These are phyloP conservation scores for Mycena filopes DNA, from an alignment of 768 basidiomycete genomes.

Conservation along the genomic window DNA sequence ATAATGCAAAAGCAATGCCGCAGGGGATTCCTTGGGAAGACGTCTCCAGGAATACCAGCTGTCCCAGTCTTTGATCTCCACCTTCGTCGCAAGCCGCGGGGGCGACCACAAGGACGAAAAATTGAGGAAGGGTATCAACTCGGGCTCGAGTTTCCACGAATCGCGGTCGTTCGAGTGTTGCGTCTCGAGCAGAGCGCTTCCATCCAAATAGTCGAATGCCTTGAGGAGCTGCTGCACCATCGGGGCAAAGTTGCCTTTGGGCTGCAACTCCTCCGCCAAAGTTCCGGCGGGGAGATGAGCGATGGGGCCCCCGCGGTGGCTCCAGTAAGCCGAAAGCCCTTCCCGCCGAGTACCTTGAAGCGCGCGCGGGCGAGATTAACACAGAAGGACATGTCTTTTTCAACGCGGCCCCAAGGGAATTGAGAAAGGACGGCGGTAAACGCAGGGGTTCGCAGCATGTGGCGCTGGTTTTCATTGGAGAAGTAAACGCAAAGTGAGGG, in stretches of 20 bases:
- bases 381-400: conserved; percentile 52
- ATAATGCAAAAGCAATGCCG: conserved; percentile 52
- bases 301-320: conserved; percentile 45
- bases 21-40: conserved; percentile 52
- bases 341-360: conserved; percentile 48
- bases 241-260: neutral
- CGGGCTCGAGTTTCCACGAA: conserved; percentile 46
- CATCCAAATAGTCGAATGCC: conserved; percentile 43
- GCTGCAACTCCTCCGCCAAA: neutral
- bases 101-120: conserved; percentile 39
- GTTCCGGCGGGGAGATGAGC: conserved; percentile 41
- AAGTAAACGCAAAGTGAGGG: too few species aligned
- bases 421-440: conserved; percentile 45
- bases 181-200: conserved; percentile 43
- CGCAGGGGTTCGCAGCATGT: conserved; percentile 42
- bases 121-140: conserved; percentile 39
- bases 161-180: conserved; percentile 41
- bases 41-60: conserved; percentile 56
- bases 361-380: conserved; percentile 46
- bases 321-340: conserved; percentile 53
- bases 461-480: conserved; percentile 4
- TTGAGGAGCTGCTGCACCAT: conserved; percentile 19
- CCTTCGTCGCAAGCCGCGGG: conserved; percentile 39
- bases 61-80: conserved; percentile 47
- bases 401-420: conserved; percentile 56